Base-by-base conservation (phyloP, 805 yeast genomes). In the Sugiyamaella smithiae region DNA sequence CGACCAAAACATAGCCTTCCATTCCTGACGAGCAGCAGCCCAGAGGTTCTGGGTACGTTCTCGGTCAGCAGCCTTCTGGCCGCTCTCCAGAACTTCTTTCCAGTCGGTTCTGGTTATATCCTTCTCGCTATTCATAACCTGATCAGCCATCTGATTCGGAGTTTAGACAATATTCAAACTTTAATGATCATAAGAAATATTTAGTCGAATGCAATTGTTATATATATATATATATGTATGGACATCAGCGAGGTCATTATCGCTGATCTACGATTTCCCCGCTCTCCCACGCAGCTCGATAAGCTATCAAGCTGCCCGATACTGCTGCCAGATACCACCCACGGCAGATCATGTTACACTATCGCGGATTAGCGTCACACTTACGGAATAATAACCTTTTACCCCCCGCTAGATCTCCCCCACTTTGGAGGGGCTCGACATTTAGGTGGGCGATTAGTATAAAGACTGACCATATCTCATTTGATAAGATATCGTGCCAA, bases 1-100 rank as follows among this genome's bases (percentile, higher is more conserved):
- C 2, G 77, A 69, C 80, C 79, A 75, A 49, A 67, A 55, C 4
- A 67, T 68, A 5, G 78, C 78, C 45, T 62, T 65, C 14, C 43
- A 38, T 24, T 45, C 35, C 20, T 17, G 26, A 11, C 31, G 24
- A 5, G 40, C 35, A 37, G 43, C 48, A 4, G 41, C 43, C 38
- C 35, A 33, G 3, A 45, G 36, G n/a, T 17, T 24, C 43, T 32
- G 40, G 17, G 24, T 16, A 5, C 40, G 43, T 23, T 45, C 48
- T 19, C 40, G 43, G 19, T 31, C 28, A 37, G 48, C 40, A 24
- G 36, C 48, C 11, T 31, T 17, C 17, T 45, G 43, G 14, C 43
- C 43, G 20, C 31, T 38, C 33, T 41, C 33, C 5, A 28, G 17
- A 24, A 41, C 22, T 26, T 41, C 45, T 19, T 41, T 41, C 45